A percentile compares a stretch with the other conserved stretches of the same genome.
phyloP scores from a whole-genome alignment of 2,329 filamentous ascomycete species.

The Clonostachys solani region DNA sequence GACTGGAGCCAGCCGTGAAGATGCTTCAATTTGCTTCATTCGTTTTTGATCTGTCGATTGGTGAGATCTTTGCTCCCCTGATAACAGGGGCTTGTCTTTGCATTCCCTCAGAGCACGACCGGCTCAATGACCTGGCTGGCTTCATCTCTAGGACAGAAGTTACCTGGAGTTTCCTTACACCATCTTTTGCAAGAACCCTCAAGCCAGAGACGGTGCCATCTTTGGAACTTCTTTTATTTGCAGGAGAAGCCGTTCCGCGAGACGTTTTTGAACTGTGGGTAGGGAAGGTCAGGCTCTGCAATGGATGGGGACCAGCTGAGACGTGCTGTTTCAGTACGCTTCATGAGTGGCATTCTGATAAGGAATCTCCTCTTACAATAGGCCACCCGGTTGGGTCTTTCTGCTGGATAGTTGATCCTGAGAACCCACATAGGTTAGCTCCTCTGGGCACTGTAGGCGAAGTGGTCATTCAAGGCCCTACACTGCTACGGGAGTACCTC shows the following conservation, averaged over 20 bases:
- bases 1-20: conserved; percentile 6
- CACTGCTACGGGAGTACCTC: conserved; percentile 40
- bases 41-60: conserved; percentile 3
- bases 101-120: neutral
- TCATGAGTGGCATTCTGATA: neutral
- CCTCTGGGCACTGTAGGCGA: conserved; percentile 7
- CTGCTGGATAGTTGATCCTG: conserved; percentile 5
- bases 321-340: conserved; percentile 2
- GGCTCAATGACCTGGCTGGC: neutral
- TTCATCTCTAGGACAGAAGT: neutral
- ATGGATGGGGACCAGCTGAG: conserved; percentile 6
- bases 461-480: conserved; percentile 18
- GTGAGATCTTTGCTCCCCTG: conserved; percentile 1
- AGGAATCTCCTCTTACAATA: neutral
- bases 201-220: neutral
- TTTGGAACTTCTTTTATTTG: conserved; percentile 3
- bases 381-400: conserved; percentile 4
- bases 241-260: conserved; percentile 3
- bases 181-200: neutral
- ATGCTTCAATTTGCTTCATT: conserved; percentile 5
- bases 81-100: neutral
- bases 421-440: conserved; percentile 1
- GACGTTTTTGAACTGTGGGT: conserved; percentile 5
- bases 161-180: neutral
- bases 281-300: conserved; percentile 1